A percentile compares a stretch with the other conserved stretches of the same genome.
phyloP scores from a whole-genome alignment of 306 rosid genomes.

The Quercus suber region DNA sequence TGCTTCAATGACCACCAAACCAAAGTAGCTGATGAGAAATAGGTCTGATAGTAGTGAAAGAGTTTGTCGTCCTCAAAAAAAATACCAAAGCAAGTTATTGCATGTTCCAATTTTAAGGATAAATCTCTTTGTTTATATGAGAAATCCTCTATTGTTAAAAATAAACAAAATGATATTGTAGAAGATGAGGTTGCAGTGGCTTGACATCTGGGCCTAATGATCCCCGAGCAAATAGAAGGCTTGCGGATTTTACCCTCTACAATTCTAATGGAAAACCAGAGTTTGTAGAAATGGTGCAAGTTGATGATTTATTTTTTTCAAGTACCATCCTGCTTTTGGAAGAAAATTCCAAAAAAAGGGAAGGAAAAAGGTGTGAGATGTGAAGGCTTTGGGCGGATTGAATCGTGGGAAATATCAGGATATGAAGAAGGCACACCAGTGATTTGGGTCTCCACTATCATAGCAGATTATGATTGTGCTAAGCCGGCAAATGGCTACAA shows the following conservation, averaged over 20 bases:
- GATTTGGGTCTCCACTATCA: slow-evolving; percentile 77
- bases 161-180: slow-evolving; percentile 16
- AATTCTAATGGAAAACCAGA: slow-evolving; percentile 52
- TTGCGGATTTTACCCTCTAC: slow-evolving; percentile 66
- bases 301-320: slow-evolving; percentile 59
- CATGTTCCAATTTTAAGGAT: no score
- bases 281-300: slow-evolving; percentile 74
- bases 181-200: slow-evolving; percentile 57
- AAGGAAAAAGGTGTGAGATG: slow-evolving; percentile 65
- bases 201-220: slow-evolving; percentile 54
- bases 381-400: slow-evolving; percentile 78
- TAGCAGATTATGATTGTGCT: slow-evolving; percentile 70
- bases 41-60: no score
- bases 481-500: slow-evolving; percentile 66
- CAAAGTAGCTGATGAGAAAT: no score
- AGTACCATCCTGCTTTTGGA: slow-evolving; percentile 64
- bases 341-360: slow-evolving; percentile 44
- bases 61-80: slow-evolving; percentile 9
- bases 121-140: no score
- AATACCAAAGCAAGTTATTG: no score
- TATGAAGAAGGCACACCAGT: slow-evolving; percentile 66
- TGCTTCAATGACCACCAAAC: no score
- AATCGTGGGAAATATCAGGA: slow-evolving; percentile 81
- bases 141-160: no score
- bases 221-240: slow-evolving; percentile 63